Conservation (phyloP, 2,329 filamentous ascomycete genomes). For the Thielaviopsis musarum region DNA sequence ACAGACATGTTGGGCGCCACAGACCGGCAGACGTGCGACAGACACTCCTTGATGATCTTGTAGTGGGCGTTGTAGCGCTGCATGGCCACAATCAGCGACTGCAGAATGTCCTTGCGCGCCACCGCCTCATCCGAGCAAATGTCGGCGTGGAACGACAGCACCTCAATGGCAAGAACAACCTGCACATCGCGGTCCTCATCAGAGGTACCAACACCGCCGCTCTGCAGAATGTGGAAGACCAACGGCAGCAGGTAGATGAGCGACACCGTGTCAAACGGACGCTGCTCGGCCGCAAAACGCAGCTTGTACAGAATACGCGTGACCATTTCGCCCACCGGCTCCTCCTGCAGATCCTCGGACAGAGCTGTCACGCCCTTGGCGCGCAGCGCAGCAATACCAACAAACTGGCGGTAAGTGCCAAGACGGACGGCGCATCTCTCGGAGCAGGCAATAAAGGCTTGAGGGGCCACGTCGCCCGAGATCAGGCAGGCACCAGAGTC, state of each 20-base stretch:
- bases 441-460: slow-evolving; percentile 65
- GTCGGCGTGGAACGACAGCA: slow-evolving; percentile 75
- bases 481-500: slow-evolving; percentile 67
- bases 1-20: slow-evolving; percentile 64
- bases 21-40: slow-evolving; percentile 70
- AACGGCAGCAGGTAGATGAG: slow-evolving; percentile 77
- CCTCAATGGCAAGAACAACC: slow-evolving; percentile 72
- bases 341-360: slow-evolving; percentile 53
- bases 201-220: slow-evolving; percentile 57
- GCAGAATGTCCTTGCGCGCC: slow-evolving; percentile 58
- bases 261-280: slow-evolving; percentile 80
- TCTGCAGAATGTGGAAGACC: slow-evolving; percentile 58
- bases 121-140: slow-evolving; percentile 58
- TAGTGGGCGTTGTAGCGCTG: slow-evolving; percentile 84
- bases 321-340: slow-evolving; percentile 68
- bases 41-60: slow-evolving; percentile 83
- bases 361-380: slow-evolving; percentile 59
- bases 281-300: slow-evolving; percentile 77
- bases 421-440: slow-evolving; percentile 58
- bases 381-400: slow-evolving; percentile 74
- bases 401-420: slow-evolving; percentile 60
- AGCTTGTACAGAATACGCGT: slow-evolving; percentile 83
- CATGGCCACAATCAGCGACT: slow-evolving; percentile 63
- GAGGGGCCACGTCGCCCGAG: slow-evolving; percentile 61
- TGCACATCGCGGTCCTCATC: slow-evolving; percentile 78